These are phyloP conservation scores for Angophora floribunda DNA, from an alignment of 345 rosid species.

Conservation along the genomic window DNA sequence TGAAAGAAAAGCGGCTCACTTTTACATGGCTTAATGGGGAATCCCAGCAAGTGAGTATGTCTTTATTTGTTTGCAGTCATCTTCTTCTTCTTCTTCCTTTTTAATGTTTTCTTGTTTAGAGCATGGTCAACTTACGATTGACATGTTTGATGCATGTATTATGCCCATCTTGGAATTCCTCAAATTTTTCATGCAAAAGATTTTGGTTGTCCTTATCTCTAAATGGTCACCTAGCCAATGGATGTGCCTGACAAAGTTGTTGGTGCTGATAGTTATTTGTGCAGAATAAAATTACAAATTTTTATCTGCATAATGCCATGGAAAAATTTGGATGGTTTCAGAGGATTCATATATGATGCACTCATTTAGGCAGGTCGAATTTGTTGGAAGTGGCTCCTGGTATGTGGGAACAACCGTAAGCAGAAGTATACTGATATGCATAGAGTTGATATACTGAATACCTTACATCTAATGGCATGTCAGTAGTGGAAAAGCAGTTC, in stretches of 20 bases:
- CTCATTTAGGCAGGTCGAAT: background rate
- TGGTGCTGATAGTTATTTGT: background rate
- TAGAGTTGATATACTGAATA: background rate
- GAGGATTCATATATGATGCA: background rate
- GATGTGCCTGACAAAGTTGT: background rate
- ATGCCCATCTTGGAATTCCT: background rate
- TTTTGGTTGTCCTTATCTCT: background rate
- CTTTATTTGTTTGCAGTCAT: background rate
- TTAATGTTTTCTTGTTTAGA: background rate
- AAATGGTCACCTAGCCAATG: background rate
- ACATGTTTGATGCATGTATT: background rate
- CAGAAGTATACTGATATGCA: background rate
- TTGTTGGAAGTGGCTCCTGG: background rate
- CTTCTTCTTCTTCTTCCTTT: background rate
- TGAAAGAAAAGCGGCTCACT: slow-evolving; percentile 54
- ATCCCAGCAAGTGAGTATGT: slow-evolving; percentile 56
- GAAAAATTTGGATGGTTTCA: background rate
- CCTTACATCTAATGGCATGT: background rate
- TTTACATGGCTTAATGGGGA: slow-evolving; percentile 96
- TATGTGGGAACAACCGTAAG: background rate
- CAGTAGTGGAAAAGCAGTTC: background rate
- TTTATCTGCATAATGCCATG: background rate
- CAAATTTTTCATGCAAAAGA: background rate
- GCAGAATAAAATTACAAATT: background rate
- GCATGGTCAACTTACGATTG: background rate